Evolutionary conservation across 352 stramenopile genomes (phyloP), one percentile per base, ranked within the genome.

Genomic region (Phytophthora colocasiae): DNA sequence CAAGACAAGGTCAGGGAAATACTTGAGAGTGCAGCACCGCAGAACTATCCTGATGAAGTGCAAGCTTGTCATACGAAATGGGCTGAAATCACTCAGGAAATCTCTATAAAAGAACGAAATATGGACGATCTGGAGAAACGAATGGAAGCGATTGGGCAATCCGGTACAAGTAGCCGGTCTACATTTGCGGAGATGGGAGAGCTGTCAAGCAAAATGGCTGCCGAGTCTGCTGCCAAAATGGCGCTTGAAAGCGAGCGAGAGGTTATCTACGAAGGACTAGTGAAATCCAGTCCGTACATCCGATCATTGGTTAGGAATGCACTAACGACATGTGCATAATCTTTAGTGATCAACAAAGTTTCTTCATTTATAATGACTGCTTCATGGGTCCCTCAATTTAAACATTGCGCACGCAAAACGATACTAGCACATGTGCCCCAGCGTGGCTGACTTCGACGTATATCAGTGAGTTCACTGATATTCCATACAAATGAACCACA

Each of bases 191-290:
- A 77, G 27, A 71, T 77, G 47, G 69, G 69, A 14, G 69, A 65
- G 39, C 32, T 77, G 9, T 71, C 69, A n/a, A 77, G 69, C 54
- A 77, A 73, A 66, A 63, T 77, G 55, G 63, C 69, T 31, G 63
- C 69, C 6, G 69, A 71, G 17, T 68, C 69, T 26, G 59, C 57
- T 31, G 52, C 63, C 26, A 77, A 73, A 60, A 71, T 57, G 31
- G 49, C 53, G 22, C 54, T 77, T 8, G 58, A 61, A 29, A 38
- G 51, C 8, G 58, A 73, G 36, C 53, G 58, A 14, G 63, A 71
- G 19, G 22, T 29, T 14, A 22, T 73, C 4, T 77, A 62, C 56
- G 4, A 58, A 6, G 63, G 39, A 5, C 53, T 77, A 4, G 63
- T 77, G 15, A 73, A 64, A 36, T 67, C 63, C 22, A 77, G 46